Percentiles rank a stretch among this genome's conserved stretches.
phyloP scores from a whole-genome alignment of 257 asterid genomes.

The Nicotiana undulata region DNA sequence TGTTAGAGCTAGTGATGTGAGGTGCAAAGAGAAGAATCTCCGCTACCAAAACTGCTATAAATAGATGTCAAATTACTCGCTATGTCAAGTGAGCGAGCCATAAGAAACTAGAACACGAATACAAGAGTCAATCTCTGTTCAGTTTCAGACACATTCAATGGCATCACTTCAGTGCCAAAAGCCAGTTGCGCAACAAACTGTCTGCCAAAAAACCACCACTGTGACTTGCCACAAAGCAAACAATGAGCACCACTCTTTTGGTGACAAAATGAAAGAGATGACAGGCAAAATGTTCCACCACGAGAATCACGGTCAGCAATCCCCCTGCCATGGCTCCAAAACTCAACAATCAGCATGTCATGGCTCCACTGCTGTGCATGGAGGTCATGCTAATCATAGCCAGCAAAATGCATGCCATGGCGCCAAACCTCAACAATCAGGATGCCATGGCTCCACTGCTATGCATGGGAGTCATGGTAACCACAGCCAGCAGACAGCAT shows the following conservation, averaged over 20 bases:
- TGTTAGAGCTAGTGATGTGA: neutral
- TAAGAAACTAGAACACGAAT: neutral
- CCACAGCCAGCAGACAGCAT: neutral
- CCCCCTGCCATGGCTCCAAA: neutral
- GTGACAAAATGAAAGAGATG: slow-evolving; percentile 5
- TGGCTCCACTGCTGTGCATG: neutral
- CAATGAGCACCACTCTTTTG: slow-evolving; percentile 6
- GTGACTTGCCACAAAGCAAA: slow-evolving; percentile 6
- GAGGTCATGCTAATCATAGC: neutral
- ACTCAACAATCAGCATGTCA: neutral
- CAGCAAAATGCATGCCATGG: neutral
- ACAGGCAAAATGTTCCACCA: slow-evolving; percentile 1
- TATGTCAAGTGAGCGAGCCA: slow-evolving; percentile 1
- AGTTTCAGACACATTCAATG: neutral
- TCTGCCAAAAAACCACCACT: slow-evolving; percentile 3
- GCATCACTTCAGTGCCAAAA: slow-evolving; percentile 8
- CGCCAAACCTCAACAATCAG: neutral
- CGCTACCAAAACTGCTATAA: neutral
- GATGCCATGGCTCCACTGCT: neutral
- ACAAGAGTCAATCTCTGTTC: neutral
- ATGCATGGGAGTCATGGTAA: neutral
- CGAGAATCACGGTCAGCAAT: neutral
- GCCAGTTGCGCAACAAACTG: neutral
- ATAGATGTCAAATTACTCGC: neutral
- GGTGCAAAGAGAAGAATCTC: neutral